A percentile compares a stretch with the other conserved stretches of the same genome.
Evolutionary conservation across 192 early-diverging fungal species (phyloP).

Genomic region (Podila verticillata): DNA sequence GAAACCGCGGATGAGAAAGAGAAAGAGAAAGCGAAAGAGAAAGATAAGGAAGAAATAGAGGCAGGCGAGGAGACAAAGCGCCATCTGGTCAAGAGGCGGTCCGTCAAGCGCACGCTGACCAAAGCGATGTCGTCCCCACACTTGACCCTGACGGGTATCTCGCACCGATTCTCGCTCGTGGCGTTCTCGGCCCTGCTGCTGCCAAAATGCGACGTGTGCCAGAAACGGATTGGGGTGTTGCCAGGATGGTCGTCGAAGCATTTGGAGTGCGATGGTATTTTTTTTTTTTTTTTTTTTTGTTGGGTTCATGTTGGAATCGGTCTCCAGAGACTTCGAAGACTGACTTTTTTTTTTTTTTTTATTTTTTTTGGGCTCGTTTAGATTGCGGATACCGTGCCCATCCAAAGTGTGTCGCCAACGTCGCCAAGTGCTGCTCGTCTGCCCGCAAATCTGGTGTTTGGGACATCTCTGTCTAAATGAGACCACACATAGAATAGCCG

Average conservation of each 20-base stretch:
- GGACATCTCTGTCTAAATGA: conserved; percentile 21
- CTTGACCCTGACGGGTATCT: conserved; percentile 16
- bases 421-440: conserved; percentile 35
- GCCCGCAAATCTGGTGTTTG: conserved; percentile 41
- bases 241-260: conserved; percentile 47
- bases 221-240: conserved; percentile 29
- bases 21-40: too few species aligned
- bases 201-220: conserved; percentile 47
- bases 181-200: conserved; percentile 29
- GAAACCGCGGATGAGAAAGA: too few species aligned
- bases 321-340: neutral
- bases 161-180: conserved; percentile 45
- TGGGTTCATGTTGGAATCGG: too few species aligned
- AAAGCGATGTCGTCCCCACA: too few species aligned
- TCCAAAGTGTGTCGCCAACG: conserved; percentile 34
- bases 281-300: neutral
- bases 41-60: too few species aligned
- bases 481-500: neutral
- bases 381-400: conserved; percentile 45
- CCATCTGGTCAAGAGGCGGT: too few species aligned
- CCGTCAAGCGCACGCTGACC: too few species aligned
- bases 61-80: too few species aligned
- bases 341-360: conserved; percentile 1
- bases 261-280: conserved; percentile 40
- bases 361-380: too few species aligned